Base-by-base conservation (phyloP, 2,329 filamentous ascomycete genomes). In the Aspergillus sp. region DNA sequence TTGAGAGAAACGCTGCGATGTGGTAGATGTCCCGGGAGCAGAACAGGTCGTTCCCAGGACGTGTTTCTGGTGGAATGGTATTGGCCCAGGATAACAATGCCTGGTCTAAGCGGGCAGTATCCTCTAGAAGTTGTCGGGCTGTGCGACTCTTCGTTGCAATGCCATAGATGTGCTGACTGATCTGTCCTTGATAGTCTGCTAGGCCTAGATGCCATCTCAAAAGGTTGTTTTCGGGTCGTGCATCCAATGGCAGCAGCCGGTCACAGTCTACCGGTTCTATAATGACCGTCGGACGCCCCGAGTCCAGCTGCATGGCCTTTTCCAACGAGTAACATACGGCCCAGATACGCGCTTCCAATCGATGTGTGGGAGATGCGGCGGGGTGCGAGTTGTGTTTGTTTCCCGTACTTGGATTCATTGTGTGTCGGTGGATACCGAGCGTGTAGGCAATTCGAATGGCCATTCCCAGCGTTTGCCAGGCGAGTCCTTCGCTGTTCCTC, bases 371-470 rank as follows among this genome's bases (percentile, higher is more conserved):
- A 5, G 44, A 46, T 19, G n/a, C 32, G 29, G 45, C 3, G 4
- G 5, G 9, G 4, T 3, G 44, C 7, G 23, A 6, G 16, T 14
- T 23, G 14, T 5, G n/a, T 46, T n/a, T 20, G 21, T 23, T 23
- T 23, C 21, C 21, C 21, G 21, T 6, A 23, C 6, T 23, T 23
- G 21, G 45, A 10, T 20, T 42, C 6, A 16, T 4, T 42, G 38
- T 20, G 5, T 36, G 29, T 9, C 52, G 54, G 20, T 58, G 52
- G 5, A 58, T 21, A 3, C 56, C 56, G 3, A 58, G 40, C 0
- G 56, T 58, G 7, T 55, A 57, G 1, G 56, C 54, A n/a, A 54
- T 57, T 2, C 54, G 41, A 17, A 55, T 58, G 5, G 52, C 54
- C 34, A 57, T 57, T 4, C 56, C 56, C 2, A 58, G 36, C 1